phyloP scores from a whole-genome alignment of 345 rosid species.

The Eucalyptus sp. region DNA sequence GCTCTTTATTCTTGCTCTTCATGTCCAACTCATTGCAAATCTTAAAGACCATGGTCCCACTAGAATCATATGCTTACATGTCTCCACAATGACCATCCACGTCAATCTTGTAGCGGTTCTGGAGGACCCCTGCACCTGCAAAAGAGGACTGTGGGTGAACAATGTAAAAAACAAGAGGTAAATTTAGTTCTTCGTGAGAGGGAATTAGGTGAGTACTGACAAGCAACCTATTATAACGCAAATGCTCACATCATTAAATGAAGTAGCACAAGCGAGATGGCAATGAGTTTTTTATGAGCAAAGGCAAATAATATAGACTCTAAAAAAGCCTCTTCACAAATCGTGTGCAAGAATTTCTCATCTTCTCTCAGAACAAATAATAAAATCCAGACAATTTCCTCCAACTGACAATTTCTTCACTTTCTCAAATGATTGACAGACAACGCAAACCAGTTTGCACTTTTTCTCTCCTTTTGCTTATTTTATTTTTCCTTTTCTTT shows the following conservation, averaged over 20 bases:
- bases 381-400: neutral
- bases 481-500: neutral
- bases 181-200: neutral
- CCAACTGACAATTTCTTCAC: neutral
- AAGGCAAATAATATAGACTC: neutral
- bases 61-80: constrained; percentile 29
- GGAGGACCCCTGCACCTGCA: constrained; percentile 46
- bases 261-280: neutral
- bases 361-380: neutral
- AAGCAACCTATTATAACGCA: neutral
- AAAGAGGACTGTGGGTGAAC: neutral
- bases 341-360: neutral
- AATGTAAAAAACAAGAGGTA: neutral
- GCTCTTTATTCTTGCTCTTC: neutral
- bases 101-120: constrained; percentile 61
- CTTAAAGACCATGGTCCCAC: neutral
- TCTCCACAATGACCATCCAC: constrained; percentile 37
- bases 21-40: neutral
- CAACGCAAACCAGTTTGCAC: neutral
- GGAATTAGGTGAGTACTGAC: neutral
- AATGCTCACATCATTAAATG: neutral
- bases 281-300: neutral
- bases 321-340: neutral
- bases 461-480: neutral
- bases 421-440: neutral